A percentile compares a stretch with the other conserved stretches of the same genome.
Evolutionary conservation across 306 rosid genomes (phyloP).

Genomic region (Benincasa hispida): DNA sequence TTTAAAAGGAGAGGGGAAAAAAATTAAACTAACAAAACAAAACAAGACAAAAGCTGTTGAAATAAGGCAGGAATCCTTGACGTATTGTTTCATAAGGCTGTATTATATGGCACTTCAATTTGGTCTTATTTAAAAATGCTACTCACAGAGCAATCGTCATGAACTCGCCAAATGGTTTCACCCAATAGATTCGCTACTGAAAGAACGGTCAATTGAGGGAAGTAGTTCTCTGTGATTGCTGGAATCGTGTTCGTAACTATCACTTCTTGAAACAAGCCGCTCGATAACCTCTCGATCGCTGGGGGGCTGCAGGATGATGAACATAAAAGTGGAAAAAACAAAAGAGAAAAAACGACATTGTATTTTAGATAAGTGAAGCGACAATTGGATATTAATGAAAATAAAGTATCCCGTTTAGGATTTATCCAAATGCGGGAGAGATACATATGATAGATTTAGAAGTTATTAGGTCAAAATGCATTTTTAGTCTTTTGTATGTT

Average conservation of each 20-base stretch:
- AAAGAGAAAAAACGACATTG: neutral
- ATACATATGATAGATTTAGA: neutral
- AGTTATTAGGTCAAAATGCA: constrained; percentile 5
- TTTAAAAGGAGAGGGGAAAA: neutral
- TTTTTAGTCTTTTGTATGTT: neutral
- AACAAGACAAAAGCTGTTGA: neutral
- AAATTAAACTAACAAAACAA: neutral
- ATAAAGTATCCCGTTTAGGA: neutral
- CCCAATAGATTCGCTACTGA: constrained; percentile 88
- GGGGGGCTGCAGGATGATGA: constrained; percentile 50
- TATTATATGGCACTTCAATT: neutral
- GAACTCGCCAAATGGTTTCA: constrained; percentile 95
- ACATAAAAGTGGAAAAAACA: neutral
- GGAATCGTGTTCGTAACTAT: constrained; percentile 85
- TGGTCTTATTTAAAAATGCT: constrained; percentile 52
- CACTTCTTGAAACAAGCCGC: constrained; percentile 89
- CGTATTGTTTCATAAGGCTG: neutral
- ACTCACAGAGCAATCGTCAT: constrained; percentile 80
- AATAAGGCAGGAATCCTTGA: neutral
- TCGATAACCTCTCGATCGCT: constrained; percentile 78
- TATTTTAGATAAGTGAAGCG: neutral
- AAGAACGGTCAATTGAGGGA: constrained; percentile 88
- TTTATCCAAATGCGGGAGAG: neutral
- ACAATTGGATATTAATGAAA: neutral
- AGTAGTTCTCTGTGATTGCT: constrained; percentile 51